Evolutionary conservation across 331 rosid genomes (phyloP).

Genomic region (Prunus yedoensis): DNA sequence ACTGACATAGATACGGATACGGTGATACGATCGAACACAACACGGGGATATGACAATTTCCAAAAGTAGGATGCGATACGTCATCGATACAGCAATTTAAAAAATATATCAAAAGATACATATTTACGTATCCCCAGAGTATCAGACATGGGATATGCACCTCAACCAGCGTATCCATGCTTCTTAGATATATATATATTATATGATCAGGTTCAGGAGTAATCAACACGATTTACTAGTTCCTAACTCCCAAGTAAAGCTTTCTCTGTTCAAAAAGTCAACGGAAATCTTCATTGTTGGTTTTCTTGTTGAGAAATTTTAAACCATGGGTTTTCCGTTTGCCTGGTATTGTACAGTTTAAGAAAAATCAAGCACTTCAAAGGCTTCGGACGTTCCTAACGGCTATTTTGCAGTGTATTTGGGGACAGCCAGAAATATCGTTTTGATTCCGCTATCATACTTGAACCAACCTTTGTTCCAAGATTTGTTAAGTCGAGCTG

Average conservation of each 20-base stretch:
- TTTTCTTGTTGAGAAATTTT: background rate
- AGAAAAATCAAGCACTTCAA: constrained; percentile 2
- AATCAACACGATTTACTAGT: background rate
- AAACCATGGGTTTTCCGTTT: constrained; percentile 21
- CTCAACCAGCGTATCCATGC: too few relatives aligned
- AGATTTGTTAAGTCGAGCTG: constrained; percentile 17
- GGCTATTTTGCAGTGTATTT: constrained; percentile 27
- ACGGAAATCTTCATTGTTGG: background rate
- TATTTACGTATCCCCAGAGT: too few relatives aligned
- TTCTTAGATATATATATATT: too few relatives aligned
- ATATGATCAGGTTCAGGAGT: background rate
- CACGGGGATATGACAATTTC: too few relatives aligned
- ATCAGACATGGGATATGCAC: too few relatives aligned
- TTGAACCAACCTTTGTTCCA: constrained; percentile 18
- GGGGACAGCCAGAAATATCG: constrained; percentile 25
- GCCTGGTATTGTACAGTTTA: background rate
- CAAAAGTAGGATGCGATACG: too few relatives aligned
- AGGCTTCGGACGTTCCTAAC: constrained; percentile 10
- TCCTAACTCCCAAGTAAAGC: background rate
- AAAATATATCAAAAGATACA: too few relatives aligned
- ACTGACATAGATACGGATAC: too few relatives aligned
- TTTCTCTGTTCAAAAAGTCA: background rate
- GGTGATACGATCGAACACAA: too few relatives aligned
- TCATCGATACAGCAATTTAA: too few relatives aligned
- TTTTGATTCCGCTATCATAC: constrained; percentile 22